Conservation (phyloP, 1,139 yeast species). For the Tardiomyces depauwii region DNA sequence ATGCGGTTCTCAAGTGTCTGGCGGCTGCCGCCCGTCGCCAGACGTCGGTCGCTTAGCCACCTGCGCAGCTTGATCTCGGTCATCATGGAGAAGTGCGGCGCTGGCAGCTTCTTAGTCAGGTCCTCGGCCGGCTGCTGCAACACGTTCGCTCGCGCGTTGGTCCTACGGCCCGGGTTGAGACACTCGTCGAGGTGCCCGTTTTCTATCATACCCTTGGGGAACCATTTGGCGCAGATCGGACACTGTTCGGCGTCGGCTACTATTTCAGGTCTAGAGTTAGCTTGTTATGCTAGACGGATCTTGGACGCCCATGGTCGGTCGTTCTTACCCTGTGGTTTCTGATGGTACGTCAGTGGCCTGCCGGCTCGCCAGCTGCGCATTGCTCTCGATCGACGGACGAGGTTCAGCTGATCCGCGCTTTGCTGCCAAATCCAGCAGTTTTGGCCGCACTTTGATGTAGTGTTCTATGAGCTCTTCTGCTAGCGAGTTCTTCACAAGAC, state of each 20-base stretch:
- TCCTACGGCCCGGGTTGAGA: constrained; percentile 24
- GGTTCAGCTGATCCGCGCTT: neutral
- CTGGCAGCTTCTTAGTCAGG: constrained; percentile 4
- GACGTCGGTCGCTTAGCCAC: constrained; percentile 40
- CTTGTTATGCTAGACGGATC: no score
- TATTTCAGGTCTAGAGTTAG: constrained; percentile 2
- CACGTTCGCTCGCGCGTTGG: neutral
- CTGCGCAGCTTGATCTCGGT: constrained; percentile 52
- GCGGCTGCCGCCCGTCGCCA: constrained; percentile 55
- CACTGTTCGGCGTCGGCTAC: constrained; percentile 34
- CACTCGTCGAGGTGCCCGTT: constrained; percentile 64
- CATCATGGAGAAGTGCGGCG: constrained; percentile 18
- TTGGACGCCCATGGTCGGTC: neutral
- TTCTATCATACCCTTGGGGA: constrained; percentile 51
- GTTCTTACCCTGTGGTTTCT: neutral
- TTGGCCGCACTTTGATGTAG: constrained; percentile 31
- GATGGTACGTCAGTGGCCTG: neutral
- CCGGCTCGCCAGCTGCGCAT: neutral
- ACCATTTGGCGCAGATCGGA: constrained; percentile 53
- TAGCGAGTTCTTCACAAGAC: constrained; percentile 54
- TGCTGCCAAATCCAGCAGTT: constrained; percentile 6
- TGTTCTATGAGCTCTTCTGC: constrained; percentile 61
- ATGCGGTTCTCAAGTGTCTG: constrained; percentile 57
- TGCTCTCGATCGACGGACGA: neutral
- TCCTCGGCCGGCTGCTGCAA: neutral